Evolutionary conservation across 768 basidiomycete genomes (phyloP).

Genomic region (Porpolomopsis calyptriformis): DNA sequence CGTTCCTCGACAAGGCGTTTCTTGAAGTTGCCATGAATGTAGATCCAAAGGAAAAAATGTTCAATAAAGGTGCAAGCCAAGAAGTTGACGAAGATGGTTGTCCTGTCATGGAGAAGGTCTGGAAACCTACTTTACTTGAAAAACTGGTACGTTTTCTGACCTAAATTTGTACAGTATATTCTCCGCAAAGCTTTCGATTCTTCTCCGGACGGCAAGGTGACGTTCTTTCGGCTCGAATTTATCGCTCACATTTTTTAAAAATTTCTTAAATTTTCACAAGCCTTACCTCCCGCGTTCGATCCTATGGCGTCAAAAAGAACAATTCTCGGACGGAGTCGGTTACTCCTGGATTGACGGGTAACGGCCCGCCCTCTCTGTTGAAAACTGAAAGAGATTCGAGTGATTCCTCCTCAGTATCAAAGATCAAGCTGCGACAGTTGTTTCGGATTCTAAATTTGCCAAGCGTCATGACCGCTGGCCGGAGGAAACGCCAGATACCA

Average conservation of each 20-base stretch:
- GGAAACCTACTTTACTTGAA: conserved; percentile 3
- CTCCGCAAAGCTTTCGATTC: conserved; percentile 93
- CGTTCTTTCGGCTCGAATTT: conserved; percentile 7
- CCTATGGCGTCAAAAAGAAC: conserved; percentile 98
- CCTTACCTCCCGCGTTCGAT: conserved; percentile 91
- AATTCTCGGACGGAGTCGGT: conserved; percentile 97
- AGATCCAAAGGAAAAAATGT: conserved; percentile 80
- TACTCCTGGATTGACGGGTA: conserved; percentile 99
- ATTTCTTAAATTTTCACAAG: conserved; percentile 24
- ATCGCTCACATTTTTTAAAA: background rate
- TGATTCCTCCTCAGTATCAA: conserved; percentile 57
- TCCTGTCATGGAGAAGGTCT: conserved; percentile 93
- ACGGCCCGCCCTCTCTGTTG: conserved; percentile 12
- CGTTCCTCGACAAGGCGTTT: conserved; percentile 96
- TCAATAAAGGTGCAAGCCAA: conserved; percentile 69
- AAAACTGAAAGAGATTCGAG: background rate
- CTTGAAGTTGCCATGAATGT: conserved; percentile 89
- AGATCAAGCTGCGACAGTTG: conserved; percentile 60
- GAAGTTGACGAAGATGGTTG: conserved; percentile 73
- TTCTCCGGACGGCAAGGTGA: conserved; percentile 64
- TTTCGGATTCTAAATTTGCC: conserved; percentile 77
- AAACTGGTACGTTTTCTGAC: conserved; percentile 8
- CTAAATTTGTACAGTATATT: conserved; percentile 58
- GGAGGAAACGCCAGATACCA: conserved; percentile 80
- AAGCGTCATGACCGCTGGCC: conserved; percentile 67